Percentiles rank a stretch among this genome's conserved stretches.
These are phyloP conservation scores for Phytophthora ohioensis DNA, from an alignment of 352 stramenopile genomes.

Conservation along the genomic window DNA sequence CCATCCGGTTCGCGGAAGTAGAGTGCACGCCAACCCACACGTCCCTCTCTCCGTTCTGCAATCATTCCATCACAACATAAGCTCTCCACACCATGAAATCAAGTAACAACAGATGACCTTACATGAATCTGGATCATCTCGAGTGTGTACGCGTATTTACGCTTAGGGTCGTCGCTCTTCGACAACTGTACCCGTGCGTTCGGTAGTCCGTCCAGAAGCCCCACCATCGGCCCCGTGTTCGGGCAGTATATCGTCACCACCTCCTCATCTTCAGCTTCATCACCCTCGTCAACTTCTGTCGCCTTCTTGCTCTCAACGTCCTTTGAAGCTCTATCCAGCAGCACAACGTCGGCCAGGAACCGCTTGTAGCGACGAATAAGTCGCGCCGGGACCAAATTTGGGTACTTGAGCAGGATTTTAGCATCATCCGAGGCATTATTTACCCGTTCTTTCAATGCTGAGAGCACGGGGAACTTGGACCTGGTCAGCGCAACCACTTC, in stretches of 20 bases:
- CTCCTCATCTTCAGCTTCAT: constrained; percentile 19
- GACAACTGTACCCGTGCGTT: constrained; percentile 79
- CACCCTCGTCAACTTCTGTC: constrained; percentile 10
- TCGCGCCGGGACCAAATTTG: constrained; percentile 57
- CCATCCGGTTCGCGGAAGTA: constrained; percentile 80
- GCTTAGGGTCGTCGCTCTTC: constrained; percentile 76
- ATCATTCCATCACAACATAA: constrained; percentile 2
- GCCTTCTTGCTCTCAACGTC: background rate
- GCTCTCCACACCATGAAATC: background rate
- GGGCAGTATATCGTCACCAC: constrained; percentile 84
- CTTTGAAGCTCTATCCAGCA: constrained; percentile 36
- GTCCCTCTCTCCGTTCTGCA: constrained; percentile 68
- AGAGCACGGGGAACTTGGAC: constrained; percentile 37
- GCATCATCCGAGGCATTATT: constrained; percentile 14
- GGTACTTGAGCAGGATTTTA: constrained; percentile 63
- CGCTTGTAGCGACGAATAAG: constrained; percentile 85
- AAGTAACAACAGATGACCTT: constrained; percentile 28
- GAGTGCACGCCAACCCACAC: constrained; percentile 88
- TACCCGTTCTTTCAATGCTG: constrained; percentile 38
- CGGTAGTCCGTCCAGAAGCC: constrained; percentile 68
- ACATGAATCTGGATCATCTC: constrained; percentile 88
- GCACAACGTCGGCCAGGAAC: constrained; percentile 83
- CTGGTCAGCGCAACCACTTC: constrained; percentile 6
- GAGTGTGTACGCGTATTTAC: constrained; percentile 87
- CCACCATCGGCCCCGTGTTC: constrained; percentile 86